Percentiles rank a stretch among this genome's conserved stretches.
phyloP scores from a whole-genome alignment of 176 grass and related monocot species.

The Bromus sterilis region DNA sequence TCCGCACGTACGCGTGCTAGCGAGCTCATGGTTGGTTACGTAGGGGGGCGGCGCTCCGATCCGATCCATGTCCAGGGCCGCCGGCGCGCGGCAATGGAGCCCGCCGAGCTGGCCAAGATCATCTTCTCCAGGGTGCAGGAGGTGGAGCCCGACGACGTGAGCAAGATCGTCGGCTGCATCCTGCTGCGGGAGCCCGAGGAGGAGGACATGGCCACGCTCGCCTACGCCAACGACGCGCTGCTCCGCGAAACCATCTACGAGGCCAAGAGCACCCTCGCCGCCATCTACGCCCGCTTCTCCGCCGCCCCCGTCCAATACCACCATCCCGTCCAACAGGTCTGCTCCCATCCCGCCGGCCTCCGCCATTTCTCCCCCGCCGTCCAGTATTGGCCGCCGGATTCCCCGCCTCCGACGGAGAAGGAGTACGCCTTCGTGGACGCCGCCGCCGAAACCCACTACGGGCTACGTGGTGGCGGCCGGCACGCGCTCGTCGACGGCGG shows the following conservation, averaged over 20 bases:
- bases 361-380: constrained; percentile 22
- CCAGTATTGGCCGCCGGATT: constrained; percentile 37
- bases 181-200: constrained; percentile 49
- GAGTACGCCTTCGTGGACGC: constrained; percentile 8
- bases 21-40: background rate
- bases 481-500: constrained; percentile 26
- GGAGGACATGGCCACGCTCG: constrained; percentile 70
- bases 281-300: constrained; percentile 37
- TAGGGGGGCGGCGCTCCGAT: background rate
- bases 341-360: constrained; percentile 1
- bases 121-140: constrained; percentile 48
- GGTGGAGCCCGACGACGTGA: constrained; percentile 53
- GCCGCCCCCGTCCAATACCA: constrained; percentile 11
- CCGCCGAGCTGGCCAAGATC: constrained; percentile 48
- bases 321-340: constrained; percentile 6
- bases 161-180: constrained; percentile 82
- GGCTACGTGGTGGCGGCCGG: background rate
- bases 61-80: constrained; percentile 6
- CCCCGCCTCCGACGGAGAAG: background rate
- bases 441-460: constrained; percentile 2
- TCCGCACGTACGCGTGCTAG: too few species aligned
- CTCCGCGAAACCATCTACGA: constrained; percentile 44
- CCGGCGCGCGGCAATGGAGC: constrained; percentile 46
- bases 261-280: constrained; percentile 47
- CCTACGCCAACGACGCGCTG: constrained; percentile 42